phyloP scores from a whole-genome alignment of 2,329 filamentous ascomycete genomes.

The Nigrograna mackinnonii region DNA sequence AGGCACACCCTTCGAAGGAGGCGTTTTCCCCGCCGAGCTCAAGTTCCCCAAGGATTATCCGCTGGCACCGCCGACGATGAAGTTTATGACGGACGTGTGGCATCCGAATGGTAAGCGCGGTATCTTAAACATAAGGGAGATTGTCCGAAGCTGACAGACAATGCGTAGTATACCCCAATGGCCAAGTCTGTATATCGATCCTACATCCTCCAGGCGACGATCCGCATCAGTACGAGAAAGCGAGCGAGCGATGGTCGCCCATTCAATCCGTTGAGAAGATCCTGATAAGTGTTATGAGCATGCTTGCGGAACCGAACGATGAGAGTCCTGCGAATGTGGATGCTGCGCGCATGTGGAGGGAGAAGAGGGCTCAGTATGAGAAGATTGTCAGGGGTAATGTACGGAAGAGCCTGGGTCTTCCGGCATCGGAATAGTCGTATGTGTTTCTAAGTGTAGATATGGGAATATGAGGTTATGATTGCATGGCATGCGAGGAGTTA shows the following conservation, averaged over 20 bases:
- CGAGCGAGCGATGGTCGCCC: constrained; percentile 88
- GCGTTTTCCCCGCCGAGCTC: constrained; percentile 86
- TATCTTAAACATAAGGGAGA: not conserved
- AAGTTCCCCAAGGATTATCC: constrained; percentile 86
- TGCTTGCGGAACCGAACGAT: constrained; percentile 91
- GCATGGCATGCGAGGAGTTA: no score
- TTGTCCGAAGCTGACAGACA: not conserved
- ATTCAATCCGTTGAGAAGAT: constrained; percentile 97
- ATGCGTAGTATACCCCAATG: constrained; percentile 72
- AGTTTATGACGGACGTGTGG: constrained; percentile 84
- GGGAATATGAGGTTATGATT: no score
- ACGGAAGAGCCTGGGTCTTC: constrained; percentile 40
- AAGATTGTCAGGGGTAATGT: constrained; percentile 68
- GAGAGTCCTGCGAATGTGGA: constrained; percentile 96
- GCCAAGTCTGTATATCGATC: constrained; percentile 95
- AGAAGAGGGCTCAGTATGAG: constrained; percentile 79
- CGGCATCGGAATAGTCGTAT: no score
- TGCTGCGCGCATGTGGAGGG: constrained; percentile 84
- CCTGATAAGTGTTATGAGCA: constrained; percentile 85
- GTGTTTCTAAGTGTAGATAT: no score
- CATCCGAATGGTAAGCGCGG: constrained; percentile 76
- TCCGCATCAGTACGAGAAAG: constrained; percentile 88
- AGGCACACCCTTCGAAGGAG: constrained; percentile 93
- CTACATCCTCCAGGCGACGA: constrained; percentile 95
- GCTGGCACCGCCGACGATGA: constrained; percentile 83